Evolutionary conservation across 148 eudicot species (phyloP).

Genomic region (Drosera capensis): DNA sequence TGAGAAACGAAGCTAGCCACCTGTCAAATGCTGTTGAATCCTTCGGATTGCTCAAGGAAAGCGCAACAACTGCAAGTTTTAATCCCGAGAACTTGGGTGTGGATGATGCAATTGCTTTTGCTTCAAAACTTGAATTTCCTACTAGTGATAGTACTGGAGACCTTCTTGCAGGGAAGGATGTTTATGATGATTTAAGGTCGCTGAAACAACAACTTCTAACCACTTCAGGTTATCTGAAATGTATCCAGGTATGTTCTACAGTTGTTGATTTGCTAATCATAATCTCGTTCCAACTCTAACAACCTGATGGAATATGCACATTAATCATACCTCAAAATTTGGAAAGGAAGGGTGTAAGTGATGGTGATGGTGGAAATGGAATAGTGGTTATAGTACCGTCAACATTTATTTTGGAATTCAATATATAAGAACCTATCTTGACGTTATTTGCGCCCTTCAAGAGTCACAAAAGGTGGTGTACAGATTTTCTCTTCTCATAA

Average conservation of each 20-base stretch:
- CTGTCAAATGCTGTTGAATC: slow-evolving; percentile 43
- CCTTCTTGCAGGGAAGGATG: slow-evolving; percentile 23
- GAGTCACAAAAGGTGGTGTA: too few species aligned
- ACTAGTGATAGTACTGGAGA: slow-evolving; percentile 28
- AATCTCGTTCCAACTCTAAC: too few species aligned
- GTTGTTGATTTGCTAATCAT: too few species aligned
- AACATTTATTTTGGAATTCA: too few species aligned
- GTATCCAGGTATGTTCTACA: slow-evolving; percentile 31
- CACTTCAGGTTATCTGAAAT: slow-evolving; percentile 86
- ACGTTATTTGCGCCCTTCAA: too few species aligned
- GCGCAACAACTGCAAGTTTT: slow-evolving; percentile 22
- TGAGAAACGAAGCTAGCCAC: slow-evolving; percentile 85
- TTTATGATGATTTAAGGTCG: slow-evolving; percentile 57
- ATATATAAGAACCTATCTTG: too few species aligned
- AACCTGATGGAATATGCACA: too few species aligned
- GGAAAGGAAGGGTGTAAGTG: too few species aligned
- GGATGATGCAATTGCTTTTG: slow-evolving; percentile 76
- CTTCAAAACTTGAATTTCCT: slow-evolving; percentile 39
- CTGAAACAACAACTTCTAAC: slow-evolving; percentile 65
- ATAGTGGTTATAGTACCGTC: too few species aligned
- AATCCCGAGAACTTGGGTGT: slow-evolving; percentile 47
- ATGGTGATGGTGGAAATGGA: too few species aligned
- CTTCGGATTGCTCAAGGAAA: slow-evolving; percentile 34
- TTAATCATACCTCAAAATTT: too few species aligned
- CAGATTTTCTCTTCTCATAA: too few species aligned